Conservation (phyloP, 1,284 basidiomycete species). For the Phylloporus sp. region DNA sequence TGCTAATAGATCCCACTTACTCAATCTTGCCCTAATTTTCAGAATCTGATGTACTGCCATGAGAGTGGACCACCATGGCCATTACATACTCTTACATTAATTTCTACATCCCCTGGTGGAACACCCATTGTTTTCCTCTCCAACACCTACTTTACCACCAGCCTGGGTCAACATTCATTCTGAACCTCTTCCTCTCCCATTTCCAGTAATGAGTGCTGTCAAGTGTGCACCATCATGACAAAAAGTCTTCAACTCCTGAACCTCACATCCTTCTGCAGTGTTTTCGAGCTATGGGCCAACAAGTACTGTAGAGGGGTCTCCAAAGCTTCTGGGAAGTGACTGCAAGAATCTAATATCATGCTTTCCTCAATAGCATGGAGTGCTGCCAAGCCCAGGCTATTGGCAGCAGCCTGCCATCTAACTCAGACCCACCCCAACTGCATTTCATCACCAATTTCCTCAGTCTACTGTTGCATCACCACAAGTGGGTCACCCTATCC, state of each 20-base stretch:
- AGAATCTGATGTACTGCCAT: not conserved
- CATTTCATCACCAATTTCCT: constrained; percentile 59
- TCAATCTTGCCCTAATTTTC: too few relatives aligned
- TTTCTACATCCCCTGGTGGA: not conserved
- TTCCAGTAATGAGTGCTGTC: not conserved
- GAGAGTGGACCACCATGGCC: constrained; percentile 9
- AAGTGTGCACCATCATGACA: constrained; percentile 13
- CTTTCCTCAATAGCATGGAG: constrained; percentile 38
- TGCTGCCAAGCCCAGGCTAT: constrained; percentile 57
- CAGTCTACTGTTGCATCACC: constrained; percentile 49
- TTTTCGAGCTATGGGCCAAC: constrained; percentile 63
- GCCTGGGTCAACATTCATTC: constrained; percentile 1
- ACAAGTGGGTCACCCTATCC: constrained; percentile 17
- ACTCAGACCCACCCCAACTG: constrained; percentile 62
- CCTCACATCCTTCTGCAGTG: constrained; percentile 51
- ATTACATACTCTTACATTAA: constrained; percentile 26
- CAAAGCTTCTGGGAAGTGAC: constrained; percentile 56
- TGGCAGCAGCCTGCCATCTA: constrained; percentile 64
- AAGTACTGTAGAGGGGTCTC: constrained; percentile 55
- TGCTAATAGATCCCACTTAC: too few relatives aligned
- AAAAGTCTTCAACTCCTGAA: constrained; percentile 68
- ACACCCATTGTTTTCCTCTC: constrained; percentile 12
- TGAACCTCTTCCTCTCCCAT: constrained; percentile 3
- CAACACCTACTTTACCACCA: constrained; percentile 10
- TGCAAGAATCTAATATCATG: constrained; percentile 37